Base-by-base conservation (phyloP, 371 early-diverging fungal species). In the Blakeslea trispora region DNA sequence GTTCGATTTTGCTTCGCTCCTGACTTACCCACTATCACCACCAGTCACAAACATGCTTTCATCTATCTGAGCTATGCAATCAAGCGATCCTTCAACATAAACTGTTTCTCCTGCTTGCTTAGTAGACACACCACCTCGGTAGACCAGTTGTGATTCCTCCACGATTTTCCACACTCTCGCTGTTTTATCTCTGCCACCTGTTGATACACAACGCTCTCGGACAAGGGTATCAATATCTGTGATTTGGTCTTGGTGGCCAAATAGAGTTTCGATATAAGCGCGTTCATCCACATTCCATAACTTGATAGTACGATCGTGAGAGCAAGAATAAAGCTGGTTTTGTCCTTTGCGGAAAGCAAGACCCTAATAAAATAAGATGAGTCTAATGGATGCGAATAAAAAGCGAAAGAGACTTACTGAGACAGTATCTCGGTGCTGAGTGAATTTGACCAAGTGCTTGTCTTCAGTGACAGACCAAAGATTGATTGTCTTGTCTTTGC, bases 221-320 rank as follows among this genome's bases (percentile, higher is more conserved):
- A 78, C 75, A 64, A 97, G 77, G 49, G 92, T 81, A 74, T 88
- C 91, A 22, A 98, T 83, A 22, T 70, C 70, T 2, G 85, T 81
- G 59, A 96, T 87, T 32, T 78, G 73, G 72, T 97, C 98, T 74
- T 97, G 98, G 68, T 98, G 99, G 18, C 99, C 99, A 81, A 96
- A 97, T 68, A 98, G 69, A 18, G 99, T 97, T 69, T 98, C 99
- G 53, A 98, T 83, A 74, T 97, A 98, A 9, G 86, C 74, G 61
- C 88, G 67, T 63, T 94, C 94, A 64, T 93, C 95, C 3, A 92
- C 79, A 70, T 97, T 94, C 96, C 97, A 98, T 37, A 97, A 52
- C 69, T 98, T 98, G 69, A 98, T 84, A 22, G 95, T 91, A 52
- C 99, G 90, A 68, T 98, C 99, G 44, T 78, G 75, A 3, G 95